Conservation (phyloP, 352 stramenopile genomes). For the Thalassiosira ordinaria region DNA sequence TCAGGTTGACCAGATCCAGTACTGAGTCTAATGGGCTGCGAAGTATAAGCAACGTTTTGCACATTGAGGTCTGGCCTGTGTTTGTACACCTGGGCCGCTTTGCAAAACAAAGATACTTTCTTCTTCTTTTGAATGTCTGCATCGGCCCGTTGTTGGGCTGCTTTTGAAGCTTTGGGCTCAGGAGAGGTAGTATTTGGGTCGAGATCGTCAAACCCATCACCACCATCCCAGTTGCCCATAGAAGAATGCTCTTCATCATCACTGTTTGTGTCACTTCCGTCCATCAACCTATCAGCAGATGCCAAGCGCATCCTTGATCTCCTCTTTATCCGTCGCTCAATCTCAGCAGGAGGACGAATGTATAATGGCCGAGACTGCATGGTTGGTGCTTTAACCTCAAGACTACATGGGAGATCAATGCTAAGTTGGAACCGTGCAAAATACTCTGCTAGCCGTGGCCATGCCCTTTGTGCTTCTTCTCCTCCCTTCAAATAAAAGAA, state of each 20-base stretch:
- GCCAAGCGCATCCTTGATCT: not conserved
- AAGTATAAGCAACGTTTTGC: conserved; percentile 41
- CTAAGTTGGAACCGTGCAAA: conserved; percentile 78
- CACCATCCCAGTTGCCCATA: conserved; percentile 13
- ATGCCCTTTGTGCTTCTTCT: conserved; percentile 50
- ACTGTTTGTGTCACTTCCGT: conserved; percentile 1
- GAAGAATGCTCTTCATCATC: not conserved
- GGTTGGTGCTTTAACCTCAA: conserved; percentile 77
- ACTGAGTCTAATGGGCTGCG: conserved; percentile 43
- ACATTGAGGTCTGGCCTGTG: conserved; percentile 29
- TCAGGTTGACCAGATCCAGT: too few species aligned
- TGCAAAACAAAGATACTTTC: conserved; percentile 43
- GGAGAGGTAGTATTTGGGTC: conserved; percentile 4
- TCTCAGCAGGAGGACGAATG: conserved; percentile 55
- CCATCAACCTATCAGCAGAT: conserved; percentile 14
- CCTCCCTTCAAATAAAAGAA: conserved; percentile 64
- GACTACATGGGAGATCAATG: conserved; percentile 63
- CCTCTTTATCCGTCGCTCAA: conserved; percentile 23
- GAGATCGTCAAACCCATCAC: conserved; percentile 46
- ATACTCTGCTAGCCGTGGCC: conserved; percentile 78
- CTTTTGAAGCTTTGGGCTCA: conserved; percentile 14
- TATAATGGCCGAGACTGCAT: conserved; percentile 68
- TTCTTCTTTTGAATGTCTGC: conserved; percentile 29
- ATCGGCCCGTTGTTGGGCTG: conserved; percentile 14
- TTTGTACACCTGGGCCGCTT: conserved; percentile 38